Conservation (phyloP, 2,329 filamentous ascomycete species). For the Pyricularia grisea region DNA sequence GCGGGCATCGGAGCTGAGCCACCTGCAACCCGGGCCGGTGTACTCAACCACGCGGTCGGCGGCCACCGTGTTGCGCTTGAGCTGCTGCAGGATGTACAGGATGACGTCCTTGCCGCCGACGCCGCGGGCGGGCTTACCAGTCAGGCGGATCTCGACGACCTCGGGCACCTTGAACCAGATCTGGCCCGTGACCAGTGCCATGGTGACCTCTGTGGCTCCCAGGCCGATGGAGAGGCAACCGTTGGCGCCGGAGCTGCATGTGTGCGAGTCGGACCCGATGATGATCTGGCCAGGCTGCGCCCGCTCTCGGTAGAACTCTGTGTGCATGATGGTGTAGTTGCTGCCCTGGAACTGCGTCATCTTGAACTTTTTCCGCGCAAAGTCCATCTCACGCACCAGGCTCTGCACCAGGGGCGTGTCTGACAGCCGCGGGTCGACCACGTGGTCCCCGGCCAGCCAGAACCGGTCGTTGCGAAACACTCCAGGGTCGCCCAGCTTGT, state of each 20-base stretch:
- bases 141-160: conserved; percentile 21
- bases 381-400: conserved; percentile 26
- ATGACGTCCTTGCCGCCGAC: conserved; percentile 30
- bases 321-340: conserved; percentile 29
- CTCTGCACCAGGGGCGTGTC: conserved; percentile 22
- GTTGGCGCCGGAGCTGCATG: conserved; percentile 25
- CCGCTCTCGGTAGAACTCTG: conserved; percentile 26
- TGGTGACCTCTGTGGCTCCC: conserved; percentile 26
- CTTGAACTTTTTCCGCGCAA: conserved; percentile 27
- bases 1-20: conserved; percentile 25
- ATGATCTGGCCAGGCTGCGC: conserved; percentile 27
- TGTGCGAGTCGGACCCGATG: conserved; percentile 28
- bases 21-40: conserved; percentile 20
- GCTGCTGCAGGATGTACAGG: conserved; percentile 23
- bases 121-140: conserved; percentile 20
- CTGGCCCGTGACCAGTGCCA: conserved; percentile 26
- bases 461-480: conserved; percentile 40
- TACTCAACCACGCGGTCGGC: conserved; percentile 28
- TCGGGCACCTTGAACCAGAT: conserved; percentile 31
- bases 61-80: conserved; percentile 29
- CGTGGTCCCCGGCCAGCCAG: conserved; percentile 39
- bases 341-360: conserved; percentile 30
- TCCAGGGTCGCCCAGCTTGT: conserved; percentile 26
- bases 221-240: conserved; percentile 26
- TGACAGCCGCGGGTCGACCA: conserved; percentile 33